Percentiles rank a stretch among this genome's conserved stretches.
Conservation (phyloP, 768 basidiomycete species). For the Pholiota conissans region DNA sequence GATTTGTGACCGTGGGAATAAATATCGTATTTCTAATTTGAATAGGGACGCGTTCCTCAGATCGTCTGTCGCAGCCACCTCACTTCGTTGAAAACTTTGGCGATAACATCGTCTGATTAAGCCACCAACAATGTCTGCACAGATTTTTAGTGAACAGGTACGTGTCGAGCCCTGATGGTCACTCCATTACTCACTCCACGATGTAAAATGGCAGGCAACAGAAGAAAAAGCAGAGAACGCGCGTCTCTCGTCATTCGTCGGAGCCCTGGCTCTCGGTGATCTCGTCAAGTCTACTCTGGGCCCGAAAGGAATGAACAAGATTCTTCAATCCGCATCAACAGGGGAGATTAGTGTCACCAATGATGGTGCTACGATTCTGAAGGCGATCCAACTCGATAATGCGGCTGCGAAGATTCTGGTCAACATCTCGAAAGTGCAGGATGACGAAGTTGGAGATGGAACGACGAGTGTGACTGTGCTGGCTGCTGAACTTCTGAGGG, state of each 20-base stretch:
- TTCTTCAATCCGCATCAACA: constrained; percentile 86
- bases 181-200: neutral
- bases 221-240: constrained; percentile 98
- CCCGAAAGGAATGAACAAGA: constrained; percentile 99
- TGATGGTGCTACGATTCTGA: constrained; percentile 98
- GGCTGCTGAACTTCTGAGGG: constrained; percentile 86
- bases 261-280: constrained; percentile 95
- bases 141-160: constrained; percentile 16
- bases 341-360: constrained; percentile 97
- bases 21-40: constrained; percentile 4
- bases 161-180: neutral
- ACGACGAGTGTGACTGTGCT: constrained; percentile 91
- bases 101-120: neutral
- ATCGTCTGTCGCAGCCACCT: constrained; percentile 2
- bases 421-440: constrained; percentile 99
- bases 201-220: constrained; percentile 53
- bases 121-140: constrained; percentile 10
- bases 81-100: constrained; percentile 1
- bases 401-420: constrained; percentile 99
- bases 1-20: constrained; percentile 7
- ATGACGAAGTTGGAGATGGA: constrained; percentile 98
- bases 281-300: constrained; percentile 98
- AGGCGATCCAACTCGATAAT: constrained; percentile 96
- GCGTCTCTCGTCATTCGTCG: constrained; percentile 96
- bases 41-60: constrained; percentile 6